Conservation (phyloP, 1,284 basidiomycete genomes). For the Puccinia hordei region DNA sequence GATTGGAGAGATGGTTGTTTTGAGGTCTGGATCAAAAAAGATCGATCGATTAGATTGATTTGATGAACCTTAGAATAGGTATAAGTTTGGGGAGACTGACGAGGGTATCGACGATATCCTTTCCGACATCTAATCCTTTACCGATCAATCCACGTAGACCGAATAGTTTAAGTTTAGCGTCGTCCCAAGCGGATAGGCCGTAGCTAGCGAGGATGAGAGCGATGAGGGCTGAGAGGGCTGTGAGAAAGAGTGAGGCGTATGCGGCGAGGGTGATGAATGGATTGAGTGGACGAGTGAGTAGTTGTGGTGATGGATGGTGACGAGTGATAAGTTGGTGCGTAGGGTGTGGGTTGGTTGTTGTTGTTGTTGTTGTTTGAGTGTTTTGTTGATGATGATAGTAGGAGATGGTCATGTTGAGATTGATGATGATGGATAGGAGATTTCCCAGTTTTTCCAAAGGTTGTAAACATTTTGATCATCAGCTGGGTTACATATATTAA, state of each 20-base stretch:
- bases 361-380: too few species aligned
- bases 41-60: too few species aligned
- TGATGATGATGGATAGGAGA: too few species aligned
- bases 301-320: background rate
- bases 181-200: constrained; percentile 44
- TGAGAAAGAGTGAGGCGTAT: constrained; percentile 23
- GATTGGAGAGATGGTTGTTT: background rate
- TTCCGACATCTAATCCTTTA: constrained; percentile 21
- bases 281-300: background rate
- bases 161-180: constrained; percentile 14
- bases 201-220: constrained; percentile 36
- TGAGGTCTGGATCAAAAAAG: too few species aligned
- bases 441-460: too few species aligned
- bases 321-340: background rate
- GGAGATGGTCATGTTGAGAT: too few species aligned
- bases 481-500: too few species aligned
- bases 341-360: too few species aligned
- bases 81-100: constrained; percentile 12
- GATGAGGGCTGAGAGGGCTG: constrained; percentile 27
- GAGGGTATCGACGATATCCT: constrained; percentile 10
- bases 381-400: too few species aligned
- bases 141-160: constrained; percentile 9
- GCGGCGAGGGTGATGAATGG: constrained; percentile 23
- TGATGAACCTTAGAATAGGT: too few species aligned
- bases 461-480: too few species aligned